phyloP scores from a whole-genome alignment of 2,329 filamentous ascomycete genomes.

The Magnaporthiopsis incrustans region DNA sequence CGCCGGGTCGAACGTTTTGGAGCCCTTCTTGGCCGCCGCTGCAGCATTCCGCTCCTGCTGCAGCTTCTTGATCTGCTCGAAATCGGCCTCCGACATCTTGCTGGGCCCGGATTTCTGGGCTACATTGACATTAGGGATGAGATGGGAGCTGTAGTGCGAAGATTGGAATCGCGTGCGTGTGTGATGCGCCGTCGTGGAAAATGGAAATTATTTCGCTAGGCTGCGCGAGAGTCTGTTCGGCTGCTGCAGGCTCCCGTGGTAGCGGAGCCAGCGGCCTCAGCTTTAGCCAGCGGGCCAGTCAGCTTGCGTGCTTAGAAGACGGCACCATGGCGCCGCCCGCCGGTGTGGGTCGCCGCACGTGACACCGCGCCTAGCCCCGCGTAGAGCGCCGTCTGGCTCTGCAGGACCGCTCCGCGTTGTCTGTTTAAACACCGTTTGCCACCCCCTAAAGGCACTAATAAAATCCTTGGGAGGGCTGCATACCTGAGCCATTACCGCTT shows the following conservation, averaged over 20 bases:
- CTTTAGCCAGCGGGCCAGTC: not conserved
- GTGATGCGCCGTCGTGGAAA: not conserved
- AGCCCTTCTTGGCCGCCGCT: constrained; percentile 71
- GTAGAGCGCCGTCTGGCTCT: not conserved
- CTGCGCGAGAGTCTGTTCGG: not conserved
- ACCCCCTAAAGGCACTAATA: not conserved
- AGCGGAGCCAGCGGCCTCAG: not conserved
- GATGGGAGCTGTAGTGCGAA: not conserved
- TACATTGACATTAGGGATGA: constrained; percentile 10
- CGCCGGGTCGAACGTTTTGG: constrained; percentile 68
- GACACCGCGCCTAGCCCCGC: not conserved
- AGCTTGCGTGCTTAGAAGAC: not conserved
- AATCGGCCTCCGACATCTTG: constrained; percentile 70
- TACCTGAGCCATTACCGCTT: too few relatives aligned
- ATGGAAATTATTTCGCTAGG: not conserved
- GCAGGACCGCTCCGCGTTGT: not conserved
- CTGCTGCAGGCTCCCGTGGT: not conserved
- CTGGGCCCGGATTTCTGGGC: constrained; percentile 3
- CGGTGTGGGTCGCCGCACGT: not conserved
- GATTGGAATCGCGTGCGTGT: not conserved
- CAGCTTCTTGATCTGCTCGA: constrained; percentile 78
- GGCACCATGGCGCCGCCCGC: not conserved
- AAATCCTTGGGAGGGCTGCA: too few relatives aligned
- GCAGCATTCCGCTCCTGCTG: constrained; percentile 88
- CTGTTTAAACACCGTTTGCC: not conserved